Evolutionary conservation across 2,329 filamentous ascomycete species (phyloP).

Genomic region (Cercospora sp.): DNA sequence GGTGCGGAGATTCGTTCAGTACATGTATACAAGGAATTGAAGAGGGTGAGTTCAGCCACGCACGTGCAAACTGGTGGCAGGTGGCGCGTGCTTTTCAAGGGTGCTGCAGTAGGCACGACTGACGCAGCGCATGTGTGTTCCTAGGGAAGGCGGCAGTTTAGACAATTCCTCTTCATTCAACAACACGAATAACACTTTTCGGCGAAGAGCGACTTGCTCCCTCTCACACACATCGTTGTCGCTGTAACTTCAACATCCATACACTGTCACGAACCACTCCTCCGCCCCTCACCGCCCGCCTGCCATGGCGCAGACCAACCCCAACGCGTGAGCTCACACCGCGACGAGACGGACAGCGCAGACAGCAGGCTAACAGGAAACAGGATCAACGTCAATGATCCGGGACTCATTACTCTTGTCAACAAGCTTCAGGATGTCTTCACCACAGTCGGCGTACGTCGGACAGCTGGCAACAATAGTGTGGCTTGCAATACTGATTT

Average conservation of each 20-base stretch:
- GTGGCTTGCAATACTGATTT: slow-evolving; percentile 24
- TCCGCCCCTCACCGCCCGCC: slow-evolving; percentile 23
- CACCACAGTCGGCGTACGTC: slow-evolving; percentile 81
- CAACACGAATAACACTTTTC: background rate
- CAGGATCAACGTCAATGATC: slow-evolving; percentile 73
- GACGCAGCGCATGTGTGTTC: slow-evolving; percentile 7
- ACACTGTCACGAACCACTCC: slow-evolving; percentile 2
- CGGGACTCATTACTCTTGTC: slow-evolving; percentile 74
- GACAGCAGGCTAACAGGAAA: slow-evolving; percentile 12
- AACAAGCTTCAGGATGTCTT: slow-evolving; percentile 99
- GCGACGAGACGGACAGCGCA: background rate
- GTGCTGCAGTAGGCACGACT: slow-evolving; percentile 6
- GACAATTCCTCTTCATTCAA: background rate
- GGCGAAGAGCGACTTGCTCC: background rate
- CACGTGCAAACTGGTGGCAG: slow-evolving; percentile 10
- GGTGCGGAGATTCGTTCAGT: background rate
- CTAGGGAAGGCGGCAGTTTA: slow-evolving; percentile 4
- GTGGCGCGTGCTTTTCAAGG: slow-evolving; percentile 3
- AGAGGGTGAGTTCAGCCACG: background rate
- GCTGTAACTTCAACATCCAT: background rate
- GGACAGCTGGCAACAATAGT: slow-evolving; percentile 17
- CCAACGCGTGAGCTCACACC: slow-evolving; percentile 33
- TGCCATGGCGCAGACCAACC: slow-evolving; percentile 37
- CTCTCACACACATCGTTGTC: background rate
- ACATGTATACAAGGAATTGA: background rate